Percentiles rank a stretch among this genome's conserved stretches.
Conservation (phyloP, 345 rosid species). For the Cardiospermum halicacabum region DNA sequence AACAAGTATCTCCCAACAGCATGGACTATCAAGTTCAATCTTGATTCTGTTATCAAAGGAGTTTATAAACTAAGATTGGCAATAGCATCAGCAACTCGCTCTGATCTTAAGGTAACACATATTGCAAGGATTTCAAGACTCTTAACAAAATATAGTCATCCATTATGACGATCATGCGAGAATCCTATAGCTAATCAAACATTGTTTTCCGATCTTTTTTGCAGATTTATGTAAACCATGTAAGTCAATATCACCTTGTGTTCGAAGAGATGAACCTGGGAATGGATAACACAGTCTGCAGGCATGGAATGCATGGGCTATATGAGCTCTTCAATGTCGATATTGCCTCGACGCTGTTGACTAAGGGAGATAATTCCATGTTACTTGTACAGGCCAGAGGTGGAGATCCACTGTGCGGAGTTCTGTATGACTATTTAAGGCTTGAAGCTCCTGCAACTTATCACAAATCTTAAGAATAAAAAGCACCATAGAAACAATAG, state of each 20-base stretch:
- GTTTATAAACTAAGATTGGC: conserved; percentile 35
- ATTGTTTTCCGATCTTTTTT: neutral
- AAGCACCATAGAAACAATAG: neutral
- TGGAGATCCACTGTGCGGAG: conserved; percentile 31
- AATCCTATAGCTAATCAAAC: neutral
- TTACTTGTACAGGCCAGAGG: conserved; percentile 26
- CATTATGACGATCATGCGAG: neutral
- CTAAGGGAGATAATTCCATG: conserved; percentile 30
- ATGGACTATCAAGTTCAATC: conserved; percentile 31
- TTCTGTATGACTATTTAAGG: conserved; percentile 32
- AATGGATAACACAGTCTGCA: conserved; percentile 27
- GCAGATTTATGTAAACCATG: conserved; percentile 26
- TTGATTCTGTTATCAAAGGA: conserved; percentile 24
- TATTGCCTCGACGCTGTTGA: conserved; percentile 22
- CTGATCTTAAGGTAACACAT: conserved; percentile 24
- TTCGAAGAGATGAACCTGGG: conserved; percentile 26
- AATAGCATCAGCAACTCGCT: conserved; percentile 33
- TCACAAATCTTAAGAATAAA: neutral
- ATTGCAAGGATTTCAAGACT: neutral
- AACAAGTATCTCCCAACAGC: conserved; percentile 25
- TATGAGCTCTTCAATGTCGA: conserved; percentile 21
- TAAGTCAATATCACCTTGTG: conserved; percentile 17
- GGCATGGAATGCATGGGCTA: conserved; percentile 37
- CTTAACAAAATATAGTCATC: neutral
- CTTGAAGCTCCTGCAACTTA: conserved; percentile 30